A percentile compares a stretch with the other conserved stretches of the same genome.
Conservation (phyloP, 1,284 basidiomycete species). For the Phlebopus sp. region DNA sequence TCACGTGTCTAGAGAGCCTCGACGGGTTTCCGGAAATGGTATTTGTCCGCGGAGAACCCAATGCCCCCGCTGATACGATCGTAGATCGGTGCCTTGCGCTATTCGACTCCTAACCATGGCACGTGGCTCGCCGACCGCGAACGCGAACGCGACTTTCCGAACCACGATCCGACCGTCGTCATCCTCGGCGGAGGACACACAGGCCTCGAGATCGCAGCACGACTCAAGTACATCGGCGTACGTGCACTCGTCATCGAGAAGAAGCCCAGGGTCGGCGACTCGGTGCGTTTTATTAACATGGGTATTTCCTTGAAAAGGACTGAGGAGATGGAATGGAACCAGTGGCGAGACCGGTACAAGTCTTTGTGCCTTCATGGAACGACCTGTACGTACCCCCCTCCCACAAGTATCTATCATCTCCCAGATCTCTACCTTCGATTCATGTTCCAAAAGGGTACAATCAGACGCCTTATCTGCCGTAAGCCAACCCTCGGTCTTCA, state of each 20-base stretch:
- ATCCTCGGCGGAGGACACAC: constrained; percentile 18
- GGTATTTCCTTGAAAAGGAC: too few species aligned
- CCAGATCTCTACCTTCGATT: too few species aligned
- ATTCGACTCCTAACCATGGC: constrained; percentile 34
- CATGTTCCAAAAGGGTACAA: constrained; percentile 43
- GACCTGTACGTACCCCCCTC: constrained; percentile 45
- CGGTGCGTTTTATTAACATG: constrained; percentile 53
- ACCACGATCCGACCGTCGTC: constrained; percentile 33
- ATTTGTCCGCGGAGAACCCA: too few species aligned
- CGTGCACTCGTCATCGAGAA: constrained; percentile 15
- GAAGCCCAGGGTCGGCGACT: constrained; percentile 21
- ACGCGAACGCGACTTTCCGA: constrained; percentile 38
- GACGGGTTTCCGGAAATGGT: constrained; percentile 48
- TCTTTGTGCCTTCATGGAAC: constrained; percentile 63
- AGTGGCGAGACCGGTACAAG: constrained; percentile 13
- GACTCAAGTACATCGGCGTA: constrained; percentile 7
- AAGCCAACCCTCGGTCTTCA: constrained; percentile 20
- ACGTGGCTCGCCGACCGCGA: constrained; percentile 35
- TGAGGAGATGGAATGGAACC: too few species aligned
- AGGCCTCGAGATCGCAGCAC: constrained; percentile 9
- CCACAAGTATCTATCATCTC: too few species aligned
- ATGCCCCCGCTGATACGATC: not conserved
- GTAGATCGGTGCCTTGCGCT: constrained; percentile 36
- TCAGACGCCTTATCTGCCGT: constrained; percentile 58
- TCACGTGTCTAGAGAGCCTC: constrained; percentile 58